These are phyloP conservation scores for Diaporthe eres DNA, from an alignment of 2,329 filamentous ascomycete species.

Conservation along the genomic window DNA sequence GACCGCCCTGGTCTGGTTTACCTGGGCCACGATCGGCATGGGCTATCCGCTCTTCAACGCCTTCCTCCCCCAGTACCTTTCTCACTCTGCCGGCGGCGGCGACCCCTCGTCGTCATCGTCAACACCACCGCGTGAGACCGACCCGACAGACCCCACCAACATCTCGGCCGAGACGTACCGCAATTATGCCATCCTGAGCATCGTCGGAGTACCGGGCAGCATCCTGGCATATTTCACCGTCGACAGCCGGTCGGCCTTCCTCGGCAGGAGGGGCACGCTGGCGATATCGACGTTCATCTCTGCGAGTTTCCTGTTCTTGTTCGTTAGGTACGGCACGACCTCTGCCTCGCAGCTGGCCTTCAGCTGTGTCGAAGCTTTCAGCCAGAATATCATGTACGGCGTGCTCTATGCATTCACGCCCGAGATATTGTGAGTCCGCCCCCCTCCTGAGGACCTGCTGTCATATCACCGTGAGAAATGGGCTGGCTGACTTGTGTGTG, in stretches of 20 bases:
- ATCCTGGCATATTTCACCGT: slow-evolving; percentile 82
- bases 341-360: slow-evolving; percentile 73
- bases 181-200: slow-evolving; percentile 85
- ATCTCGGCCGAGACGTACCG: slow-evolving; percentile 74
- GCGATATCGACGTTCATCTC: slow-evolving; percentile 77
- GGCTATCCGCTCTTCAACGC: slow-evolving; percentile 91
- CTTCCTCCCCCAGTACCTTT: slow-evolving; percentile 89
- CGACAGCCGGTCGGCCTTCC: slow-evolving; percentile 71
- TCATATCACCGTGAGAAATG: not conserved
- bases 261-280: slow-evolving; percentile 81
- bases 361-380: slow-evolving; percentile 78
- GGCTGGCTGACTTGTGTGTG: slow-evolving; percentile 21
- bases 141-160: slow-evolving; percentile 48
- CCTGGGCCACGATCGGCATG: slow-evolving; percentile 87
- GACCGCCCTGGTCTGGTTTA: slow-evolving; percentile 78
- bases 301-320: slow-evolving; percentile 78
- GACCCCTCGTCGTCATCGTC: not conserved
- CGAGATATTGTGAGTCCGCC: slow-evolving; percentile 70
- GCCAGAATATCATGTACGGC: slow-evolving; percentile 84
- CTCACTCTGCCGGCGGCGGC: slow-evolving; percentile 59
- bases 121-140: slow-evolving; percentile 49
- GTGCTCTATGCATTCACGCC: slow-evolving; percentile 84
- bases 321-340: slow-evolving; percentile 71
- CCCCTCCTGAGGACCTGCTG: no score
- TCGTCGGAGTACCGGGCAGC: slow-evolving; percentile 83